Evolutionary conservation across 73 alveolate species (phyloP).

Genomic region (Stentor coeruleus): DNA sequence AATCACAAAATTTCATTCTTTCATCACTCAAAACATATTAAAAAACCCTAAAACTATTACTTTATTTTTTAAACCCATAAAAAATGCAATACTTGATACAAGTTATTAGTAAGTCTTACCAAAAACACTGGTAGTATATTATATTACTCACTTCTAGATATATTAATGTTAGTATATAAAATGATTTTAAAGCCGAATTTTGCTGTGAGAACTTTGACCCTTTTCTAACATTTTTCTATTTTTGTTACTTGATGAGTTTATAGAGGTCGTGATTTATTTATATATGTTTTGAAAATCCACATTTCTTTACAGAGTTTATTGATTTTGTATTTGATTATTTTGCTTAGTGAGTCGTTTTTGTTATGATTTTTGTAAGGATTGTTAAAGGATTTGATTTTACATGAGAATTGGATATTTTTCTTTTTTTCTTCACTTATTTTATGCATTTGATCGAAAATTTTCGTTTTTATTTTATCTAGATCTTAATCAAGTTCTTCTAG

Average conservation of each 20-base stretch:
- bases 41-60: too few relatives aligned
- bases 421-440: not conserved
- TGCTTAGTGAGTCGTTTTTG: not conserved
- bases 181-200: too few relatives aligned
- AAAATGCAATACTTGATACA: too few relatives aligned
- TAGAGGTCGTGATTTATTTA: not conserved
- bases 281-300: not conserved
- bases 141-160: too few relatives aligned
- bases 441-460: not conserved
- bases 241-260: not conserved
- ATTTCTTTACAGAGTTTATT: not conserved
- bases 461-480: not conserved
- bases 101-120: too few relatives aligned
- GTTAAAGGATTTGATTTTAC: not conserved
- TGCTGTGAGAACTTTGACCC: too few relatives aligned
- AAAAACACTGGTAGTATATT: too few relatives aligned
- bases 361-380: not conserved
- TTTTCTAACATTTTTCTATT: not conserved
- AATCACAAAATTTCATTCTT: too few relatives aligned
- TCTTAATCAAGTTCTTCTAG: not conserved
- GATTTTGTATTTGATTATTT: not conserved
- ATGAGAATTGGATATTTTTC: not conserved
- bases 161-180: too few relatives aligned
- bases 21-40: too few relatives aligned
- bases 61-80: not conserved